Percentiles rank a stretch among this genome's conserved stretches.
phyloP scores from a whole-genome alignment of 2,329 filamentous ascomycete species.

The Penicillium vulpinum region DNA sequence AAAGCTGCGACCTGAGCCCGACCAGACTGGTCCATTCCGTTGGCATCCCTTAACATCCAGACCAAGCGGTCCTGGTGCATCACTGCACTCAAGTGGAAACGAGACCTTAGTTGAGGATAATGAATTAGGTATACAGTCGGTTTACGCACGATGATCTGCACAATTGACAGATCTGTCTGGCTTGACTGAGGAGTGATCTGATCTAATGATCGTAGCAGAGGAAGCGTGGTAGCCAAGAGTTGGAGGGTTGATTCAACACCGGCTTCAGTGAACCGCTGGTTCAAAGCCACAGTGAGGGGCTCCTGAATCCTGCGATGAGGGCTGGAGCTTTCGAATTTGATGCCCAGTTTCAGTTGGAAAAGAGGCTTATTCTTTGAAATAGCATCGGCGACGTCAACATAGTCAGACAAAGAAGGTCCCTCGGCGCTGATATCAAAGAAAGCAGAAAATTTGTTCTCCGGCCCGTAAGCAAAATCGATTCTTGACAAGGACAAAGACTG shows the following conservation, averaged over 20 bases:
- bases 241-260: constrained; percentile 34
- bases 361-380: constrained; percentile 26
- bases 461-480: constrained; percentile 38
- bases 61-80: constrained; percentile 30
- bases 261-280: constrained; percentile 30
- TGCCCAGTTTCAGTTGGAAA: constrained; percentile 31
- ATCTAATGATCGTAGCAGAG: constrained; percentile 41
- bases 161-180: constrained; percentile 22
- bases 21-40: constrained; percentile 15
- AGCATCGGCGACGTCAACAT: constrained; percentile 25
- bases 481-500: constrained; percentile 37
- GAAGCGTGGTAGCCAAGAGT: constrained; percentile 38
- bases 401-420: constrained; percentile 17
- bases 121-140: constrained; percentile 38
- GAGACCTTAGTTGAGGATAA: constrained; percentile 35
- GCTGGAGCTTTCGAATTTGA: constrained; percentile 38
- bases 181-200: constrained; percentile 31
- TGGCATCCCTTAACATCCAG: constrained; percentile 40
- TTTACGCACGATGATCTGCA: constrained; percentile 39
- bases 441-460: constrained; percentile 30
- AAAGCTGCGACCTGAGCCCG: constrained; percentile 22
- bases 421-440: constrained; percentile 33
- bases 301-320: constrained; percentile 45
- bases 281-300: constrained; percentile 39
- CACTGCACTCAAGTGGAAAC: constrained; percentile 34